Evolutionary conservation across 2,329 filamentous ascomycete genomes (phyloP).

Genomic region (Botrytis porri): DNA sequence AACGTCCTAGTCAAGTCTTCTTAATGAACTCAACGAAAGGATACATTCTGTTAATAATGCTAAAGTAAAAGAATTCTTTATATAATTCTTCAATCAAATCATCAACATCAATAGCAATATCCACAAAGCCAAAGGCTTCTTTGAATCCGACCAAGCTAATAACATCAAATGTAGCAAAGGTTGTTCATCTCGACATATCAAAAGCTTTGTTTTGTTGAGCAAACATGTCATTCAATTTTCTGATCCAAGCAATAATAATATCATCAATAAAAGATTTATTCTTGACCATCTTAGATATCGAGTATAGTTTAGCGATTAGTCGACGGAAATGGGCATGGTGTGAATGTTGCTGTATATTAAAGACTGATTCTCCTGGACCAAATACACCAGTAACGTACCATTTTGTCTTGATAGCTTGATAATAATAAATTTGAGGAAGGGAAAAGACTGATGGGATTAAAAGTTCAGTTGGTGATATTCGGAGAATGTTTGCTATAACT

Average conservation of each 20-base stretch:
- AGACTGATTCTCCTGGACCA: conserved; percentile 52
- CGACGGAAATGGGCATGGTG: conserved; percentile 53
- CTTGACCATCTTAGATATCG: conserved; percentile 54
- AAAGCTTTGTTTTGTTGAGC: conserved; percentile 45
- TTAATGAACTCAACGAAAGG: conserved; percentile 56
- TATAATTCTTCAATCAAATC: conserved; percentile 55
- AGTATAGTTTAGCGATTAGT: conserved; percentile 51
- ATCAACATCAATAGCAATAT: conserved; percentile 50
- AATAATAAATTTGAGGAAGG: conserved; percentile 54
- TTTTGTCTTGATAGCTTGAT: conserved; percentile 54
- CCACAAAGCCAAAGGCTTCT: conserved; percentile 54
- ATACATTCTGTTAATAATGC: conserved; percentile 47
- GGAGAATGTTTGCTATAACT: conserved; percentile 48
- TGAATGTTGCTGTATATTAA: conserved; percentile 55
- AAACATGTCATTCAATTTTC: conserved; percentile 47
- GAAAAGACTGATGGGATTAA: conserved; percentile 52
- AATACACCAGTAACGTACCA: conserved; percentile 59
- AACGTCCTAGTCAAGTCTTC: conserved; percentile 50
- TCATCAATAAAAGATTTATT: conserved; percentile 56
- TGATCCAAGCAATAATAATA: conserved; percentile 50
- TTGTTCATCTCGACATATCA: conserved; percentile 55
- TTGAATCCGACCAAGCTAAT: conserved; percentile 56
- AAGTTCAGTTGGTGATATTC: conserved; percentile 52
- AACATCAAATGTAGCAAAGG: conserved; percentile 51
- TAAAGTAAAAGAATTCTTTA: conserved; percentile 39